Evolutionary conservation across 169 alveolate genomes (phyloP), one percentile per base, ranked within the genome.

Genomic region (Perkinsus marinus): DNA sequence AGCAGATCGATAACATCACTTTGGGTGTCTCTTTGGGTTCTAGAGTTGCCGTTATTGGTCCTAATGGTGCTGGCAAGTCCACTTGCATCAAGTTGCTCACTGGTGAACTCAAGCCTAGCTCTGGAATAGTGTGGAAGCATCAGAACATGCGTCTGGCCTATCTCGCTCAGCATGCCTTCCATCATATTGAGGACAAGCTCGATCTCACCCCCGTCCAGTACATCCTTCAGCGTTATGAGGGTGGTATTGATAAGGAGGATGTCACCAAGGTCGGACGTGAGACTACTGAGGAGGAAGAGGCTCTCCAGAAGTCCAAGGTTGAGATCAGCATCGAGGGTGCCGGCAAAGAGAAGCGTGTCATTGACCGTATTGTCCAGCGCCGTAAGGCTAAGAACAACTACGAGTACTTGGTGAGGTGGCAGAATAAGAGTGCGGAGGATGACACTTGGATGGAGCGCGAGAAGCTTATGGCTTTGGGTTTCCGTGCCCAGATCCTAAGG

Each of bases 151-250:
- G 94, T 0, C 30, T 92, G 91, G 94, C 94, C 90, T 92, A 92
- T 39, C 92, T 92, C 91, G 94, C 94, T 2, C 94, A 92, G 93
- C 94, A 92, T 39, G 94, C 94, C 36, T 92, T 92, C 94, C 94
- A 92, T 36, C 94, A 92, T 91, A 89, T 92, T 92, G 94, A 92
- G 93, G 90, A 90, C 92, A 92, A 92, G 92, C 68, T 92, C 92
- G 92, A 92, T 89, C 57, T 89, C 68, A 91, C 93, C 43, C 93
- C 94, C 41, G 92, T 91, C 0, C 92, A 90, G 69, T 92, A 92
- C 94, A 92, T 92, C 93, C 92, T 92, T 90, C 91, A 92, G 94
- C 94, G 94, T 37, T 92, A 91, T 68, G 94, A 92, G 39, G 94
- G 94, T 68, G 91, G 91, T 90, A 92, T 91, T 39, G 94, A 92